A percentile compares a stretch with the other conserved stretches of the same genome.
Evolutionary conservation across 1,284 basidiomycete genomes (phyloP).

Genomic region (Leccinum variabile): DNA sequence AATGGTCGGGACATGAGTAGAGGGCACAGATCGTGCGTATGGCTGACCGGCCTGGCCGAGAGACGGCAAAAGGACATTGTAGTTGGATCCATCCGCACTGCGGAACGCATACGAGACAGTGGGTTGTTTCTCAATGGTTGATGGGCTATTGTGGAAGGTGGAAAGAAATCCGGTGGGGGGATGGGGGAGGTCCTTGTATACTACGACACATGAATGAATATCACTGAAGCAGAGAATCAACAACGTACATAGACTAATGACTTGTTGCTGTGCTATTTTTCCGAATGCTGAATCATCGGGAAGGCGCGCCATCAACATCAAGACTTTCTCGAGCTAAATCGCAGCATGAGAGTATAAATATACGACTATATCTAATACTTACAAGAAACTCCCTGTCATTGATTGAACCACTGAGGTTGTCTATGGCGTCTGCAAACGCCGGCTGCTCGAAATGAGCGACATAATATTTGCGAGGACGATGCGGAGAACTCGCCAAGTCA

Average conservation of each 20-base stretch:
- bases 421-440: constrained; percentile 51
- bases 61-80: constrained; percentile 53
- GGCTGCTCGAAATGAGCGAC: constrained; percentile 34
- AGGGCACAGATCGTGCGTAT: constrained; percentile 73
- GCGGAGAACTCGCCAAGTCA: constrained; percentile 23
- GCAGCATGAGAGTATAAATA: constrained; percentile 4
- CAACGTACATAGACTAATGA: constrained; percentile 51
- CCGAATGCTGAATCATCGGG: constrained; percentile 38
- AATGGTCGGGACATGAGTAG: constrained; percentile 43
- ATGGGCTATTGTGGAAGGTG: constrained; percentile 12
- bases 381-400: constrained; percentile 60
- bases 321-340: constrained; percentile 52
- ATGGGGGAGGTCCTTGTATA: constrained; percentile 68
- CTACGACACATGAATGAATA: constrained; percentile 12
- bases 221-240: background rate
- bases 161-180: constrained; percentile 56
- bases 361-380: constrained; percentile 19
- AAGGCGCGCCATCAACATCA: constrained; percentile 55
- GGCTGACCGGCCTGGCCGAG: constrained; percentile 62
- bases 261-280: constrained; percentile 43
- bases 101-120: constrained; percentile 49
- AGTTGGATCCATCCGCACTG: constrained; percentile 57
- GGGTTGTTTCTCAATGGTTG: background rate
- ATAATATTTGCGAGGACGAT: background rate
- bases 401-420: constrained; percentile 46